Base-by-base conservation (phyloP, 2,329 filamentous ascomycete genomes). In the Escovopsis sp. region DNA sequence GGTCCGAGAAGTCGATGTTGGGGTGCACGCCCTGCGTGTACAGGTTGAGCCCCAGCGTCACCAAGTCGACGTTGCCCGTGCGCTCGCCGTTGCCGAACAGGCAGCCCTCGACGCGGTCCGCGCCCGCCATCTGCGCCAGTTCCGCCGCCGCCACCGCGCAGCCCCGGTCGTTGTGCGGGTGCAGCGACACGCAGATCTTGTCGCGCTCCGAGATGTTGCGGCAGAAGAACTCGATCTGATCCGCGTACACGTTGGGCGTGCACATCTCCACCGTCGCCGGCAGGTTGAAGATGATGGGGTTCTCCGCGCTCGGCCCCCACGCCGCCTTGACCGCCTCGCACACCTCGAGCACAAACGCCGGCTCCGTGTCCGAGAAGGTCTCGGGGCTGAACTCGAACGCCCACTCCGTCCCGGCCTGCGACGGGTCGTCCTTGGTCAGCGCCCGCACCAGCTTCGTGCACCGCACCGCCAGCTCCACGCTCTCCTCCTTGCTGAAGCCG, bases 141-240 rank as follows among this genome's bases (percentile, higher is more conserved):
- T 96, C 89, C 9, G 89, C 84, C 0, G 88, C 88, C 1, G 89
- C 89, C 12, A 91, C 78, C 4, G 85, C 87, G 49, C 84, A 93
- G 19, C 89, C 89, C 48, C 91, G 75, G 61, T 96, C 91, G 58
- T 96, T 96, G 65, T 98, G 89, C 8, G 86, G 85, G 60, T 96
- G 91, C 42, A 96, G 73, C 47, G 85, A 93, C 8, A 96, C 83
- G 54, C 80, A 85, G 40, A 94, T 73, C 66, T 87, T 91, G 55
- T 94, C 82, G 41, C 88, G 73, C 61, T 94, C 83, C 0, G 73
- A 73, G 57, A 96, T 87, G 59, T 89, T 73, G 41, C 72, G 76
- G 68, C 86, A 94, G 64, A 98, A 98, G 66, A 85, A 94, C 61
- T 98, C 91, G 48, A 98, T 85, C 66, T 93, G 83, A 58, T 98